Base-by-base conservation (phyloP, 805 yeast species). In the Yamadazyma takamatsuzukensis region DNA sequence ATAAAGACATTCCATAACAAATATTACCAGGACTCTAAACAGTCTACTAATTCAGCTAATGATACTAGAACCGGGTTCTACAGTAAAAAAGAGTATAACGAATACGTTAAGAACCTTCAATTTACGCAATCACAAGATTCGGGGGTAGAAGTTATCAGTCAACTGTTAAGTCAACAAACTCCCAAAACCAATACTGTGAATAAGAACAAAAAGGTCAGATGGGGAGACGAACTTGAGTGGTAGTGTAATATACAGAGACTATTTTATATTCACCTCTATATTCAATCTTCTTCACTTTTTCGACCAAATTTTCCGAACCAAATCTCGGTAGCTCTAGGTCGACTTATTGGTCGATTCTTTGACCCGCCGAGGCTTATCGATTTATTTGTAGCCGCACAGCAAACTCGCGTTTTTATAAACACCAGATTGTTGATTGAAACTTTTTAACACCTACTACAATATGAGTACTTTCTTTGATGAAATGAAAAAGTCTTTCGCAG, bases 401-500 rank as follows among this genome's bases (percentile, higher is more conserved):
- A n/a, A n/a, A n/a, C n/a, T n/a, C n/a, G n/a, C n/a, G n/a, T n/a
- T n/a, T n/a, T n/a, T n/a, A n/a, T n/a, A n/a, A n/a, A n/a, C n/a
- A n/a, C n/a, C n/a, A n/a, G n/a, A n/a, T n/a, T n/a, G n/a, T n/a
- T n/a, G n/a, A n/a, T n/a, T n/a, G n/a, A n/a, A n/a, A n/a, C n/a
- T n/a, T n/a, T n/a, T n/a, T n/a, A n/a, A n/a, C n/a, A n/a, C n/a
- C n/a, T n/a, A n/a, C n/a, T n/a, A 9, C 36, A 64, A 36, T 25
- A 74, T 78, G 84, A 63, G 79, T 47, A 83, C 94, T 5, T 88
- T 83, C 64, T 88, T 87, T 51, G 95, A 85, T 61, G 77, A 76
- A 45, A 74, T 80, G 74, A 77, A 80, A 52, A 70, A 68, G 56
- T 78, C 87, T 49, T 87, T 83, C 59, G 73, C 69, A 47, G 93